These are phyloP conservation scores for Dysphania ambrosioides DNA, from an alignment of 148 eudicot genomes.

Conservation along the genomic window DNA sequence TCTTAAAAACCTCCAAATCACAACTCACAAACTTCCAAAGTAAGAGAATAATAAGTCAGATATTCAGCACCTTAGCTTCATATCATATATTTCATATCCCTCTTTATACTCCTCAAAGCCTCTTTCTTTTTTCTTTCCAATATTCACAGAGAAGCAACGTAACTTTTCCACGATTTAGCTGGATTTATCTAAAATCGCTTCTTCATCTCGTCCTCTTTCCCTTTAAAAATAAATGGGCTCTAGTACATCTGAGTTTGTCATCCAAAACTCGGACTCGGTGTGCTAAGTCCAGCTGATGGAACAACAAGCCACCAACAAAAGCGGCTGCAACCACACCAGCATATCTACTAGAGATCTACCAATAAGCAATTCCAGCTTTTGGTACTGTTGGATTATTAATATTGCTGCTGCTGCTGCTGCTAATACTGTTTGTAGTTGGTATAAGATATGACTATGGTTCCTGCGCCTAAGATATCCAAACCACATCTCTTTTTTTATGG, in stretches of 20 bases:
- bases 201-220: not conserved
- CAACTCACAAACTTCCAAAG: slow-evolving; percentile 19
- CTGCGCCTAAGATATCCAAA: slow-evolving; percentile 30
- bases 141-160: slow-evolving; percentile 24
- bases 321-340: not conserved
- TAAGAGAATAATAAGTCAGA: slow-evolving; percentile 13
- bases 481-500: slow-evolving; percentile 10
- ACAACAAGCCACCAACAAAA: not conserved
- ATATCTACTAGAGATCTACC: not conserved
- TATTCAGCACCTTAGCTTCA: not conserved
- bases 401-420: not conserved
- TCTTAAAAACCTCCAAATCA: slow-evolving; percentile 12
- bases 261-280: not conserved
- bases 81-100: not conserved
- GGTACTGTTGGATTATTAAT: not conserved
- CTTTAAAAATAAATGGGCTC: not conserved
- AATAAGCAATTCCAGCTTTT: not conserved
- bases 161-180: no score
- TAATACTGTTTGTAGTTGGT: not conserved
- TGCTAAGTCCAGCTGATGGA: slow-evolving; percentile 10
- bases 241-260: not conserved
- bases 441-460: slow-evolving; percentile 55
- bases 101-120: not conserved
- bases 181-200: not conserved
- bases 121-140: not conserved